Percentiles rank a stretch among this genome's conserved stretches.
Conservation (phyloP, 2,329 filamentous ascomycete genomes). For the Pseudopithomyces maydicus region DNA sequence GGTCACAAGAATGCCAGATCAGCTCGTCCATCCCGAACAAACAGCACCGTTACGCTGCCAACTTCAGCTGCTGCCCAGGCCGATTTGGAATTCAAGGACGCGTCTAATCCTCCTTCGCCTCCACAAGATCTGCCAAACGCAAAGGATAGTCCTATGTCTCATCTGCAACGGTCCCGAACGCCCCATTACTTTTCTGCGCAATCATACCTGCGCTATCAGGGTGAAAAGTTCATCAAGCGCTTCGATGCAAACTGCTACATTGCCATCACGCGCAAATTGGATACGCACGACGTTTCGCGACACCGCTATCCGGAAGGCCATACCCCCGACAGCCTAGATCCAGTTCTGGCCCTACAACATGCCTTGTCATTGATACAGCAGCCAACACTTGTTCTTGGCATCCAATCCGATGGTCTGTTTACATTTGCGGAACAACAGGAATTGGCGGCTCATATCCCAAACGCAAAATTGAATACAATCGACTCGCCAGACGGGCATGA, state of each 20-base stretch:
- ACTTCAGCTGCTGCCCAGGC: slow-evolving; percentile 29
- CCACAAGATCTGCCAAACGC: slow-evolving; percentile 19
- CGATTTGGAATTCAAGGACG: slow-evolving; percentile 55
- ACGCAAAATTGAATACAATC: slow-evolving; percentile 81
- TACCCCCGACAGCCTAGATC: slow-evolving; percentile 48
- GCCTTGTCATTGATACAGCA: slow-evolving; percentile 85
- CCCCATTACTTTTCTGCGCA: slow-evolving; percentile 96
- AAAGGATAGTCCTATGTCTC: slow-evolving; percentile 17
- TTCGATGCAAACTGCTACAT: slow-evolving; percentile 99
- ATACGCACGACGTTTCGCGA: slow-evolving; percentile 93
- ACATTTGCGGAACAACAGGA: slow-evolving; percentile 97
- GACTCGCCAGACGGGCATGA: slow-evolving; percentile 96
- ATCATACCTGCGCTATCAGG: slow-evolving; percentile 96
- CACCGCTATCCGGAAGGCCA: slow-evolving; percentile 59
- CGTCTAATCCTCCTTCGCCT: slow-evolving; percentile 41
- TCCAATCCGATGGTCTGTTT: slow-evolving; percentile 94
- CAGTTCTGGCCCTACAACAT: slow-evolving; percentile 62
- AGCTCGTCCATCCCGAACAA: slow-evolving; percentile 47
- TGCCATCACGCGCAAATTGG: slow-evolving; percentile 94
- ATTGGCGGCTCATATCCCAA: slow-evolving; percentile 78
- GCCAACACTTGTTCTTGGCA: slow-evolving; percentile 88
- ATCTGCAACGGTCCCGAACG: slow-evolving; percentile 47
- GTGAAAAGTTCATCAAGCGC: slow-evolving; percentile 92
- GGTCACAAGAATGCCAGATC: slow-evolving; percentile 55
- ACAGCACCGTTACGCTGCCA: slow-evolving; percentile 33